Conservation (phyloP, 2,329 filamentous ascomycete genomes). For the Fusarium sp. region DNA sequence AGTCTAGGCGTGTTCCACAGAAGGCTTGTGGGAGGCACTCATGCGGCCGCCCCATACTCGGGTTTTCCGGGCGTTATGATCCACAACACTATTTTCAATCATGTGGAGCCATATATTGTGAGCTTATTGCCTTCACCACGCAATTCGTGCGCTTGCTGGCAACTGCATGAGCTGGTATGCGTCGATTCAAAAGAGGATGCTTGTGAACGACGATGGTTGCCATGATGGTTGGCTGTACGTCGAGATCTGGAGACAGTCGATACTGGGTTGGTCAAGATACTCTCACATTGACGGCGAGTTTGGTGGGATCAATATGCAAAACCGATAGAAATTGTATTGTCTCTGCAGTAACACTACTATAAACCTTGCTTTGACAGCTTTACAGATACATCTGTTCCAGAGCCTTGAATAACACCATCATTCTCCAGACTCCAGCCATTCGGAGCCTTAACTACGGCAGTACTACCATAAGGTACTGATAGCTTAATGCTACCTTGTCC, state of each 20-base stretch:
- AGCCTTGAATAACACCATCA: neutral
- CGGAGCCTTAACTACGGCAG: neutral
- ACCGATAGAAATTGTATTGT: accelerated
- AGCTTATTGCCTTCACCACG: neutral
- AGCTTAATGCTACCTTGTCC: neutral
- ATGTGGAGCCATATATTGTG: neutral
- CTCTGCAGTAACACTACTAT: accelerated
- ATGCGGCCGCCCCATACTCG: neutral
- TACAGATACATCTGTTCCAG: neutral
- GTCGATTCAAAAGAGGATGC: accelerated
- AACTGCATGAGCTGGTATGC: accelerated
- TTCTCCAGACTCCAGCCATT: neutral
- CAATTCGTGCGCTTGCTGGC: neutral
- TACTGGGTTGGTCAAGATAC: neutral
- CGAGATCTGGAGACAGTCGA: neutral
- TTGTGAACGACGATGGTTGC: accelerated
- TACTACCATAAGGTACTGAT: neutral
- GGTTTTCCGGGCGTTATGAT: neutral
- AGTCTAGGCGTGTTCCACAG: neutral
- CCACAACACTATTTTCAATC: neutral
- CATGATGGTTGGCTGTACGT: neutral
- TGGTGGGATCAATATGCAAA: accelerated
- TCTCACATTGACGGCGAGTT: accelerated
- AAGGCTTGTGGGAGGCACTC: neutral
- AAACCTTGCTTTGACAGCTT: accelerated